Evolutionary conservation across 169 alveolate species (phyloP), one percentile per base, ranked within the genome.

Genomic region (Perkinsus olseni): DNA sequence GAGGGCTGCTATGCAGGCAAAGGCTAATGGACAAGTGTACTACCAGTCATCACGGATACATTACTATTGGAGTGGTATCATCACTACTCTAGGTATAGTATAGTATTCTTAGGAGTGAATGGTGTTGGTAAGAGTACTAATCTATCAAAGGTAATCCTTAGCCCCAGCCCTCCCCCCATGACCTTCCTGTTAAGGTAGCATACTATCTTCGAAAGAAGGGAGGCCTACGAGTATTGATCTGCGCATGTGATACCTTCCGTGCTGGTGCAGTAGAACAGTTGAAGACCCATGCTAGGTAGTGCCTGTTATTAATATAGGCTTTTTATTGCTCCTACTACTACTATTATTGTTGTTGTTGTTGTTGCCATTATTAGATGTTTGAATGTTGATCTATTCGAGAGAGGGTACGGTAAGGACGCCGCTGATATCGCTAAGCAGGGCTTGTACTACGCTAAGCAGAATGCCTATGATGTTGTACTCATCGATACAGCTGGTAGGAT

Each of bases 201-300:
- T 99, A 98, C 95, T 96, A 98, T 93, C 97, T 99, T 39, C 98
- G 98, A 95, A 97, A 94, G 95, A 94, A 94, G 95, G 99, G 99
- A 31, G 97, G 97, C 34, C 96, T 99, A 92, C 98, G 97, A 90
- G 98, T 99, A 10, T 94, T 99, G 96, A 97, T 99, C 28, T 99
- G 99, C 38, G 99, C 99, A 6, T 99, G 99, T 93, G 99, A 99
- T 97, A 99, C 99, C 51, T 99, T 99, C 96, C 97, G 99, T 92
- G 99, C 99, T n/a, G 99, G 99, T 0, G 99, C 99, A 0, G 99
- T 99, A 92, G 99, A 99, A 95, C 99, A 99, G 96, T 98, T 99
- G 74, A 98, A 98, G 95, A 98, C 98, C 34, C 99, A 99, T 95
- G 98, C 99, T 45, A 45, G 95, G 96, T 94, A 40, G 11, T 40